Conservation (phyloP, 352 stramenopile genomes). For the Pythium angustatum region DNA sequence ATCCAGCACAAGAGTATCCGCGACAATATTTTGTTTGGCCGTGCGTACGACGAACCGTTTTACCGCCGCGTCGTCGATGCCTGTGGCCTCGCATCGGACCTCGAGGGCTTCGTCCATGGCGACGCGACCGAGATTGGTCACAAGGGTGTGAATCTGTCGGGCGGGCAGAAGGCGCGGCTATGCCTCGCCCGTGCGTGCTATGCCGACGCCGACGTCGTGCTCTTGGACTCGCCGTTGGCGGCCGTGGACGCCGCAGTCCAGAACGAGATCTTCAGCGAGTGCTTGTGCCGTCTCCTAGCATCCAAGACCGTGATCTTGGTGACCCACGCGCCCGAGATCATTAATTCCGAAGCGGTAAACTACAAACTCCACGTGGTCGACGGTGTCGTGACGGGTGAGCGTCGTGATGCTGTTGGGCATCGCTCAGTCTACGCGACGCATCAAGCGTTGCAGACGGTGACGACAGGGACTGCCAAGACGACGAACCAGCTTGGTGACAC, state of each 20-base stretch:
- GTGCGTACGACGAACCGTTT: slow-evolving; percentile 45
- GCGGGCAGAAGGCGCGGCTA: slow-evolving; percentile 74
- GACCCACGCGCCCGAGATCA: slow-evolving; percentile 16
- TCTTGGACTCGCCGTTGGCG: slow-evolving; percentile 92
- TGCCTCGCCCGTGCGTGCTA: slow-evolving; percentile 74
- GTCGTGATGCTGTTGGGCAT: neutral
- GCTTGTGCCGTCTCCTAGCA: slow-evolving; percentile 31
- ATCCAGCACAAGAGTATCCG: slow-evolving; percentile 62
- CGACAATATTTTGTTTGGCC: slow-evolving; percentile 92
- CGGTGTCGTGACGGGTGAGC: neutral
- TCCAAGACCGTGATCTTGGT: slow-evolving; percentile 24
- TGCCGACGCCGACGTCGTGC: slow-evolving; percentile 56
- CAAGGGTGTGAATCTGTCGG: slow-evolving; percentile 94
- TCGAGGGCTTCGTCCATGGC: slow-evolving; percentile 74
- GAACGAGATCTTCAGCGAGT: slow-evolving; percentile 81
- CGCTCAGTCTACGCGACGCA: no score
- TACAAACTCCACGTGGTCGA: neutral
- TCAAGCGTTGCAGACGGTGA: no score
- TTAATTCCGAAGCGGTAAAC: slow-evolving; percentile 14
- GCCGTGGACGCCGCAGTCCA: slow-evolving; percentile 95
- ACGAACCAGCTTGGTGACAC: no score
- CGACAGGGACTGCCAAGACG: no score
- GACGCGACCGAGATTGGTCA: slow-evolving; percentile 96
- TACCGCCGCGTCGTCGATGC: slow-evolving; percentile 59
- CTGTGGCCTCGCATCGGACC: slow-evolving; percentile 85